phyloP scores from a whole-genome alignment of 1,139 yeast genomes.

The Kodamaea ohmeri region DNA sequence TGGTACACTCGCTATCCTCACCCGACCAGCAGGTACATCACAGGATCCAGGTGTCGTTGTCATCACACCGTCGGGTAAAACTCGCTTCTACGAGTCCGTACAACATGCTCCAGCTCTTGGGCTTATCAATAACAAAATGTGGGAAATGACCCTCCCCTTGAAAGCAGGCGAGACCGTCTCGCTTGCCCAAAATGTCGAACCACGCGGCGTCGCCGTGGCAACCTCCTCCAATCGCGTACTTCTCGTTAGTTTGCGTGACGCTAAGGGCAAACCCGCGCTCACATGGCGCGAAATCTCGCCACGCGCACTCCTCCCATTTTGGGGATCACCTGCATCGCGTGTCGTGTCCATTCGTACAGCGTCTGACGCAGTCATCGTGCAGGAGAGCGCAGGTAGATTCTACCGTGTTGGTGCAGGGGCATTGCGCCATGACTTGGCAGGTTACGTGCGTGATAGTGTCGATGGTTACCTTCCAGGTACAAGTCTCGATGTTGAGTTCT shows the following conservation, averaged over 20 bases:
- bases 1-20: conserved; percentile 58
- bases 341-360: conserved; percentile 64
- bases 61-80: conserved; percentile 51
- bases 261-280: conserved; percentile 60
- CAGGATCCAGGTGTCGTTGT: conserved; percentile 69
- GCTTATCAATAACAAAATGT: conserved; percentile 43
- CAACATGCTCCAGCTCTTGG: conserved; percentile 70
- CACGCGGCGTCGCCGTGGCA: conserved; percentile 69
- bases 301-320: conserved; percentile 3
- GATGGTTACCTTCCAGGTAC: conserved; percentile 43
- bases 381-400: conserved; percentile 46
- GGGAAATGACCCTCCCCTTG: conserved; percentile 39
- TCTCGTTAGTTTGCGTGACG: conserved; percentile 63
- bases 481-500: conserved; percentile 34
- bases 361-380: conserved; percentile 40
- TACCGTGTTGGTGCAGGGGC: conserved; percentile 15
- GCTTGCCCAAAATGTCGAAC: conserved; percentile 61
- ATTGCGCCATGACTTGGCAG: conserved; percentile 31
- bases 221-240: conserved; percentile 71
- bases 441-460: conserved; percentile 33
- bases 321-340: conserved; percentile 26
- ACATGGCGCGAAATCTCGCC: conserved; percentile 33
- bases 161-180: conserved; percentile 56
- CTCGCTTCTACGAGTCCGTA: conserved; percentile 65
- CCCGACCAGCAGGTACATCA: conserved; percentile 57